These are phyloP conservation scores for Taiwanofungus camphoratus DNA, from an alignment of 1,284 basidiomycete species.

Conservation along the genomic window DNA sequence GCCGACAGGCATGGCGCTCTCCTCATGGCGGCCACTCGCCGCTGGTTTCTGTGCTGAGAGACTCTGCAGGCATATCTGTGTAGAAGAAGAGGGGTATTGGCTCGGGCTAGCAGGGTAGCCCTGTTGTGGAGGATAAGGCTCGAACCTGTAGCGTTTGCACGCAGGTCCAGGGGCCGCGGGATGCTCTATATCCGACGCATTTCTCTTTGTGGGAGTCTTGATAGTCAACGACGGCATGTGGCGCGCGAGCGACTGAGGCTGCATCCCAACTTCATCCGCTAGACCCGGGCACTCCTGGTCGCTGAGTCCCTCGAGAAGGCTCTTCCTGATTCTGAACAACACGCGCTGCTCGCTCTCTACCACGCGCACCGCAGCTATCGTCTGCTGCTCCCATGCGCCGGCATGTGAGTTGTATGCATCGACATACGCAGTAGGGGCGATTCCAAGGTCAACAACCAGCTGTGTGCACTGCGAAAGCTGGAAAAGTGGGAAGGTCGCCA, in stretches of 20 bases:
- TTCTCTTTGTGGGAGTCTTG: background rate
- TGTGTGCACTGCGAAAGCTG: slow-evolving; percentile 46
- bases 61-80: no score
- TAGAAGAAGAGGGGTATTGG: background rate
- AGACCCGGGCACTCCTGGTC: slow-evolving; percentile 55
- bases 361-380: slow-evolving; percentile 36
- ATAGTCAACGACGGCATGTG: slow-evolving; percentile 5
- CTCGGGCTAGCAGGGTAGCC: background rate
- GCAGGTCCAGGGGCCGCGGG: background rate
- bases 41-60: background rate
- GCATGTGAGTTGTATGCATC: slow-evolving; percentile 52
- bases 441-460: slow-evolving; percentile 46
- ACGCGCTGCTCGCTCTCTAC: slow-evolving; percentile 43
- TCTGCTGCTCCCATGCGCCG: slow-evolving; percentile 53
- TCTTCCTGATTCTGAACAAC: slow-evolving; percentile 52
- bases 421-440: slow-evolving; percentile 45
- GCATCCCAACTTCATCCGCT: slow-evolving; percentile 45
- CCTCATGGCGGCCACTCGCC: background rate
- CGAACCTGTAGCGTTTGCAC: background rate
- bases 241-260: slow-evolving; percentile 20
- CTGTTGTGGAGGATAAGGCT: no score
- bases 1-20: background rate
- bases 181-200: background rate
- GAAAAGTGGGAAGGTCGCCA: slow-evolving; percentile 60
- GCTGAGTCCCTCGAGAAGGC: slow-evolving; percentile 46